Percentiles rank a stretch among this genome's conserved stretches.
Conservation (phyloP, 345 rosid species). For the Trapa bicornis region DNA sequence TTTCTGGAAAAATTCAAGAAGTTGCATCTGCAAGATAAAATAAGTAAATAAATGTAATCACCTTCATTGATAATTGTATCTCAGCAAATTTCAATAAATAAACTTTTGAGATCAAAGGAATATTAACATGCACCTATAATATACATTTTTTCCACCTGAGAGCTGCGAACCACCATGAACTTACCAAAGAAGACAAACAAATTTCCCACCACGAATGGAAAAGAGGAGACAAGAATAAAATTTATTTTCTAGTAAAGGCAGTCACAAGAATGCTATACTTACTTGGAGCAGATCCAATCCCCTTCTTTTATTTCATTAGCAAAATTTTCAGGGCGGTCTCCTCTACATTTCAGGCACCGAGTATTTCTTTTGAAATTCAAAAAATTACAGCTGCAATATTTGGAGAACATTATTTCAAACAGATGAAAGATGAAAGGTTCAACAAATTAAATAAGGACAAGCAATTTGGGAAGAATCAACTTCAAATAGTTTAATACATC, state of each 20-base stretch:
- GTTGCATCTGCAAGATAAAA: conserved; percentile 32
- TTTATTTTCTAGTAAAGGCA: neutral
- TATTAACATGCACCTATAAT: neutral
- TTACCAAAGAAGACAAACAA: neutral
- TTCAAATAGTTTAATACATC: too few species aligned
- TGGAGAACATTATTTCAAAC: conserved; percentile 1
- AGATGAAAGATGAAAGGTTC: neutral
- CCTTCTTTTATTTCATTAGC: conserved; percentile 34
- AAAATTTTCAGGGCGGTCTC: conserved; percentile 24
- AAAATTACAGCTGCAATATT: conserved; percentile 38
- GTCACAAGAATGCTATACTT: conserved; percentile 13
- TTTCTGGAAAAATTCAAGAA: conserved; percentile 64
- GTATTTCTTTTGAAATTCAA: conserved; percentile 34
- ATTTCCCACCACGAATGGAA: too few species aligned
- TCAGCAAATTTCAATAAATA: neutral
- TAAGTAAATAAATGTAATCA: conserved; percentile 1
- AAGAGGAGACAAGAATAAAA: neutral
- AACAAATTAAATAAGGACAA: neutral
- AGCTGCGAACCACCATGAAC: neutral
- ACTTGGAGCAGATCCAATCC: conserved; percentile 67
- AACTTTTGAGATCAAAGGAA: neutral
- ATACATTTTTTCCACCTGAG: neutral
- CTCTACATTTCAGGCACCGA: conserved; percentile 32
- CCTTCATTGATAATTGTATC: neutral
- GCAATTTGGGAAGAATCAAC: too few species aligned